Evolutionary conservation across 1,284 basidiomycete genomes (phyloP).

Genomic region (Vanrija pseudolonga): DNA sequence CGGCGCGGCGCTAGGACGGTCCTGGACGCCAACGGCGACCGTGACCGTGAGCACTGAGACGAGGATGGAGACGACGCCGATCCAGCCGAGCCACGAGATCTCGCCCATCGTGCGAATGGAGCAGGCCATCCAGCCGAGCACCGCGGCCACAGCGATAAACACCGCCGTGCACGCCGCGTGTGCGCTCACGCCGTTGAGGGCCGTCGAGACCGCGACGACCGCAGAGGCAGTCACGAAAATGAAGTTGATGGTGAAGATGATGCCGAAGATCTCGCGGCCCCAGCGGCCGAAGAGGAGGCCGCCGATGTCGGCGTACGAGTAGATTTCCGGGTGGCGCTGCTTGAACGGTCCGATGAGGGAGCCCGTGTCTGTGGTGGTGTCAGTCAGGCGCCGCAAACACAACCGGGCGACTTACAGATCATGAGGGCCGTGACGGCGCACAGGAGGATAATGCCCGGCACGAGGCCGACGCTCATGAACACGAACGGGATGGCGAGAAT

Average conservation of each 20-base stretch:
- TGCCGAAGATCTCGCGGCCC: neutral
- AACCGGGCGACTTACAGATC: conserved; percentile 37
- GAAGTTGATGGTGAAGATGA: neutral
- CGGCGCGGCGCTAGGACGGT: conserved; percentile 38
- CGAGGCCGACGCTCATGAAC: conserved; percentile 24
- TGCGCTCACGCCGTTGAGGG: conserved; percentile 7
- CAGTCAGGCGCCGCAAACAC: too few species aligned
- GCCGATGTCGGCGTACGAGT: conserved; percentile 23
- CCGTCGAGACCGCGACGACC: neutral
- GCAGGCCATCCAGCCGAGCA: conserved; percentile 25
- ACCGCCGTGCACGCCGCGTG: conserved; percentile 38
- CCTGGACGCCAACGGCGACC: conserved; percentile 37
- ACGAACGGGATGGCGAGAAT: conserved; percentile 34
- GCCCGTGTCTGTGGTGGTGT: neutral
- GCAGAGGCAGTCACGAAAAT: conserved; percentile 3
- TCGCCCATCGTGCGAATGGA: conserved; percentile 31
- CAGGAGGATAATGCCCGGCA: conserved; percentile 33
- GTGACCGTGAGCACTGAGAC: conserved; percentile 36
- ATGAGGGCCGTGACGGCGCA: conserved; percentile 30
- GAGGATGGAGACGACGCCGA: conserved; percentile 29
- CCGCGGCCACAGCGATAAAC: conserved; percentile 26
- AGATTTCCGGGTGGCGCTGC: conserved; percentile 9
- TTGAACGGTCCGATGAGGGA: conserved; percentile 16
- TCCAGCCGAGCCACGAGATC: conserved; percentile 39
- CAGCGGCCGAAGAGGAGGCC: neutral